Base-by-base conservation (phyloP, 1,139 yeast species). In the Debaryomyces coudertii region DNA sequence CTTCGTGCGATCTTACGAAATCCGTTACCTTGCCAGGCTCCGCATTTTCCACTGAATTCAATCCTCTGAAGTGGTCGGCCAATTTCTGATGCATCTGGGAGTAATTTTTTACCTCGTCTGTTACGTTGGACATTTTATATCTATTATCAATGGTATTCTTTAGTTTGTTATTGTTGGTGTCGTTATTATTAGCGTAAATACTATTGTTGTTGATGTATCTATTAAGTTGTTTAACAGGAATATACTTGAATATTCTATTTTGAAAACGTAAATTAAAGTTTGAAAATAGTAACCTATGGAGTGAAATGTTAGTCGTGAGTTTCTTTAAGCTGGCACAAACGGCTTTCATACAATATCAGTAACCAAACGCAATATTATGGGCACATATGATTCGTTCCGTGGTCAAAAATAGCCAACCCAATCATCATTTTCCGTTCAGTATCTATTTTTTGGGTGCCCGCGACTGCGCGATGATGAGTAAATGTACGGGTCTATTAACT, bases 1-100 rank as follows among this genome's bases (percentile, higher is more conserved):
- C 99, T 49, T 88, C 90, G 61, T 87, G 89, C 40, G 81, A 76
- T 57, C 77, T 80, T 50, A 95, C 98, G 64, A 90, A 95, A 61
- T 89, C 95, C 56, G 87, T 86, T 45, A 95, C 82, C 46, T 84
- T 78, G 30, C 85, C 73, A 18, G 86, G 79, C 57, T 88, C 92
- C 29, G 97, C 96, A 15, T 62, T 72, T 31, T 79, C 83, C 40
- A 90, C 74, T 33, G 93, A 77, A 65, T 90, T 88, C 48, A 85
- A 77, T 42, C 99, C 99, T 51, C 80, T 68, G 69, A 90, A 93
- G 66, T 90, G 87, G 31, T 78, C 52, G 23, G 96, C 85, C 57
- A 92, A 74, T 7, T 61, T 51, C 41, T 60, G 50, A 53, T 76
- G 80, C 45, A 69, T 58, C 16, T 47, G 40, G 41, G 63, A 44